A percentile compares a stretch with the other conserved stretches of the same genome.
Evolutionary conservation across 352 stramenopile species (phyloP).

Genomic region (Phytophthora pisi): DNA sequence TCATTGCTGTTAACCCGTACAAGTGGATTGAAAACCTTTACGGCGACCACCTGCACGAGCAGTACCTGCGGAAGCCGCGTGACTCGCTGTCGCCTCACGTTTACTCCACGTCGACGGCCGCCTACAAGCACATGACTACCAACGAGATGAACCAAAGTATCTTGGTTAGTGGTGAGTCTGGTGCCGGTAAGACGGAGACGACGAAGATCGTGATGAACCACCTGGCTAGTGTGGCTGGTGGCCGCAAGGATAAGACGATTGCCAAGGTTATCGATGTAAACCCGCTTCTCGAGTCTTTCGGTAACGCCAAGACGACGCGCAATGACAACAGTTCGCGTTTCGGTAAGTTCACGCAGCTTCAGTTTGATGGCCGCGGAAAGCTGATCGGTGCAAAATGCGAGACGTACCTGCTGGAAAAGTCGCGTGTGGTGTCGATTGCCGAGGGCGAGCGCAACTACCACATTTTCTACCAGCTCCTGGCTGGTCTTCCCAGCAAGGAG

Average conservation of each 20-base stretch:
- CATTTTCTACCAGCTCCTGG: conserved; percentile 96
- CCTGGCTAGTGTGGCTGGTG: conserved; percentile 80
- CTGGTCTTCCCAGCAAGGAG: conserved; percentile 61
- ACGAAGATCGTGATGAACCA: conserved; percentile 96
- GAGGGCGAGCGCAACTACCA: conserved; percentile 98
- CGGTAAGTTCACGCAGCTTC: conserved; percentile 91
- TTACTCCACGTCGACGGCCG: conserved; percentile 86
- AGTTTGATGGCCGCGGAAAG: conserved; percentile 83
- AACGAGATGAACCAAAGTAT: conserved; percentile 88
- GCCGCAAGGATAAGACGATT: conserved; percentile 89
- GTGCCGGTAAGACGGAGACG: conserved; percentile 96
- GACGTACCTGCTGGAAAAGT: conserved; percentile 97
- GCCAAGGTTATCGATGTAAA: conserved; percentile 93
- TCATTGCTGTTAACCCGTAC: conserved; percentile 98
- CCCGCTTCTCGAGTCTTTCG: conserved; percentile 93
- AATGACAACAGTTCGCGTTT: conserved; percentile 94
- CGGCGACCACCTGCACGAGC: conserved; percentile 82
- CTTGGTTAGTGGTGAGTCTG: conserved; percentile 86
- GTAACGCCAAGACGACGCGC: conserved; percentile 94
- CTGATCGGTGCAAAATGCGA: conserved; percentile 89
- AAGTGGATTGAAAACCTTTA: conserved; percentile 94
- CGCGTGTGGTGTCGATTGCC: conserved; percentile 93
- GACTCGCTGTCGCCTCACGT: conserved; percentile 79
- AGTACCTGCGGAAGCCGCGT: conserved; percentile 79
- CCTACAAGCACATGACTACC: conserved; percentile 86